Conservation (phyloP, 2,329 filamentous ascomycete species). For the Chrysoporthe cubensis region DNA sequence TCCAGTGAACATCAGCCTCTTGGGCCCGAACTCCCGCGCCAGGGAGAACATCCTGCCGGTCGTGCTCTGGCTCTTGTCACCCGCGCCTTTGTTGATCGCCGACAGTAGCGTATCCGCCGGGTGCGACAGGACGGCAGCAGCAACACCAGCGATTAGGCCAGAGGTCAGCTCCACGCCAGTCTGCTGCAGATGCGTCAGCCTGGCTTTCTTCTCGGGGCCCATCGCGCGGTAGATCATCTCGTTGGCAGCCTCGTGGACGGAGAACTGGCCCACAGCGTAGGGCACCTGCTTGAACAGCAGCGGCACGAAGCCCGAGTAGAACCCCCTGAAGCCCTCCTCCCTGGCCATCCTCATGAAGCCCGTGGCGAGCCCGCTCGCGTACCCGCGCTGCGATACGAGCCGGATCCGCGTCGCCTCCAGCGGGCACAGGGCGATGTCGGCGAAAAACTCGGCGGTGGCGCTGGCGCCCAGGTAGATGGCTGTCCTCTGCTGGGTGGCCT, state of each 20-base stretch:
- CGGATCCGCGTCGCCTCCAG: constrained; percentile 82
- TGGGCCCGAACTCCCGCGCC: constrained; percentile 55
- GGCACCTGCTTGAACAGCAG: constrained; percentile 89
- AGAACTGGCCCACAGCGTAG: constrained; percentile 94
- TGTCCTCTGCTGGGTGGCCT: constrained; percentile 49
- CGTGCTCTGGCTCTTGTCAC: constrained; percentile 50
- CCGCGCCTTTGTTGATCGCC: constrained; percentile 59
- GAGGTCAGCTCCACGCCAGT: constrained; percentile 85
- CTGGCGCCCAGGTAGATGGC: constrained; percentile 74
- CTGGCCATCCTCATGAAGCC: constrained; percentile 77
- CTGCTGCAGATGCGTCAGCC: constrained; percentile 70
- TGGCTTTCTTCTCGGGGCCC: constrained; percentile 68
- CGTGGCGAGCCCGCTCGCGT: constrained; percentile 70
- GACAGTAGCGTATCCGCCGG: constrained; percentile 73
- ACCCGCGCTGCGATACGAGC: constrained; percentile 80
- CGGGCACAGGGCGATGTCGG: constrained; percentile 83
- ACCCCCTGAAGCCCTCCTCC: constrained; percentile 77
- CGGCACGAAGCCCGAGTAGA: constrained; percentile 90
- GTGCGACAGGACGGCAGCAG: constrained; percentile 85
- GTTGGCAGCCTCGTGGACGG: constrained; percentile 86
- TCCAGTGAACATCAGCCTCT: constrained; percentile 50
- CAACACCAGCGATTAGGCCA: constrained; percentile 85
- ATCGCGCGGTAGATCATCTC: constrained; percentile 73
- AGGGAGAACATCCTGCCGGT: constrained; percentile 57
- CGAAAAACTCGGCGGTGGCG: constrained; percentile 71